Evolutionary conservation across 805 yeast species (phyloP), one percentile per base, ranked within the genome.

Genomic region (Candida coleopterorum): DNA sequence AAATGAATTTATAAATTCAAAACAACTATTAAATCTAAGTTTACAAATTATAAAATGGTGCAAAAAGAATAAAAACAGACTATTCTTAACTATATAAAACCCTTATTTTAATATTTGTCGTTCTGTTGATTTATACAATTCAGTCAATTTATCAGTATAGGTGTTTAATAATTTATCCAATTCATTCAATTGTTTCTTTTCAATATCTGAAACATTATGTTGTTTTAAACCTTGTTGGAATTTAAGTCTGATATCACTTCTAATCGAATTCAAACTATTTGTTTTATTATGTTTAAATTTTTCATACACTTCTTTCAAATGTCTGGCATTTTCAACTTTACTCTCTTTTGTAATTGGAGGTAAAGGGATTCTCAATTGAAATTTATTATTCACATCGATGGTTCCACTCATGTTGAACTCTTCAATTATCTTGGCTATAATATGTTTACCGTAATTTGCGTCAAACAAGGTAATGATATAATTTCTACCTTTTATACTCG

Each of bases 391-490:
- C 1, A 85, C 76, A 41, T 86, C 89, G 16, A 68, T 69, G 52
- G 83, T 89, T 1, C 97, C 95, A 41, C 81, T 86, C 68, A 90
- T 59, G 50, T 85, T 84, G 53, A 85, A 61, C 8, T 75, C 74
- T 1, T 75, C 81, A 41, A 86, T 56, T 14, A 90, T 78, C 0
- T 89, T 71, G 35, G 87, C 79, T 20, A 83, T 72, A 20, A 90
- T 74, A 42, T 74, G 70, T 48, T 85, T 82, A 26, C 77, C 71
- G 46, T 85, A 73, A 35, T 70, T 71, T 6, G 95, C 95, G 51
- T 90, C 96, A 57, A 82, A 90, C 2, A 88, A 89, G 0, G 96
- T 87, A n/a, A 90, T 75, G 22, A 75, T 60, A 35, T 86, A 66
- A 46, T 77, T 70, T 48, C 85, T 72, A 6, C 90, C 93, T 46